Evolutionary conservation across 2,329 filamentous ascomycete species (phyloP), one percentile per base, ranked within the genome.

Genomic region (Oidium heveae): DNA sequence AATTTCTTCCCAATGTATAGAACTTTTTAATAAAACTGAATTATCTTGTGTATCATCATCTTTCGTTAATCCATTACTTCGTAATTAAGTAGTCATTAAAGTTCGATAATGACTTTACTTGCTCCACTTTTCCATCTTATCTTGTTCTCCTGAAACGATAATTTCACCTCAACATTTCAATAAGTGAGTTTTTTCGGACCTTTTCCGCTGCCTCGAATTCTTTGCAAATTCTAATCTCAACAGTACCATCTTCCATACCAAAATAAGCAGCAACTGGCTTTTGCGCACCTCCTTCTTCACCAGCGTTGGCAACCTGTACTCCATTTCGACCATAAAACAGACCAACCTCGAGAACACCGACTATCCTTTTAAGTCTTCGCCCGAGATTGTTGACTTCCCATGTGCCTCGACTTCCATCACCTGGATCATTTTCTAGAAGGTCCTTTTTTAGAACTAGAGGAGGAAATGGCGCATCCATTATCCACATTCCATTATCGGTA

Each of bases 211-310:
- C 18, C 18, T 41, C 37, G 9, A 53, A 24, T 53, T 65, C 63
- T 37, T 62, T 64, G 16, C 71, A 70, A 57, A 64, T 67, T 59
- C 72, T 65, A 51, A 81, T 71, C 62, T 80, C 69, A 15, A 84
- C 80, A 12, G 71, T 72, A 3, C 84, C 84, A 63, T 86, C 84
- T 47, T 82, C 76, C 78, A 91, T 84, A 37, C 91, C 91, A 68
- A 96, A 98, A 70, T 96, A 98, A 24, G 86, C 88, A 32, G 87
- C 87, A 13, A 95, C 75, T 0, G 91, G 91, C 70, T 89, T 94
- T 70, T 95, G 86, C 0, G 85, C 87, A 51, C 84, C 82, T 51
- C 78, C 69, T 54, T 74, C 71, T 63, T 73, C 68, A 59, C 78
- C 73, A 56, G 74, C 71, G 55, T 74, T 71, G 44, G 75, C 76